Evolutionary conservation across 176 grass and related monocot species (phyloP).

Genomic region (Cymbopogon citratus): DNA sequence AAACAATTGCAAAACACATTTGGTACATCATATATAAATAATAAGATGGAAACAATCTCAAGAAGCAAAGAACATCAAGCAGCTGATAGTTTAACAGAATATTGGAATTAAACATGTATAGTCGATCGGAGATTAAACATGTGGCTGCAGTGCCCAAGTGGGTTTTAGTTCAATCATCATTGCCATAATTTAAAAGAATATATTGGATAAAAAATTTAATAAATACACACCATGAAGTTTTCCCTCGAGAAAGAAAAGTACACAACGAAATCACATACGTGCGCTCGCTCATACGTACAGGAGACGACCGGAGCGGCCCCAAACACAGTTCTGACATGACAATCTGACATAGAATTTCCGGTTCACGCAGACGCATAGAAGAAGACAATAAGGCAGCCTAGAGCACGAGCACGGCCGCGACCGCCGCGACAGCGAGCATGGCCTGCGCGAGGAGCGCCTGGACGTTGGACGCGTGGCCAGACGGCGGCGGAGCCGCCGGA

Average conservation of each 20-base stretch:
- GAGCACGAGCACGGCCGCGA: constrained; percentile 21
- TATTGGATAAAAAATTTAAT: background rate
- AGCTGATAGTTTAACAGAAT: too few species aligned
- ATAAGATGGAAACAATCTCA: background rate
- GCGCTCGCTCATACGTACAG: background rate
- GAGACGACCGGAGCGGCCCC: too few species aligned
- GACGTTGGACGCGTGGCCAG: too few species aligned
- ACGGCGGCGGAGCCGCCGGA: too few species aligned
- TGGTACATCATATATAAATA: background rate
- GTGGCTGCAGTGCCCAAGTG: background rate
- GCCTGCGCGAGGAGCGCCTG: too few species aligned
- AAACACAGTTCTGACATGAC: background rate
- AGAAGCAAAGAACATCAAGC: background rate
- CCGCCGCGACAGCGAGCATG: background rate
- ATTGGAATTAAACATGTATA: too few species aligned
- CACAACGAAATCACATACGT: background rate
- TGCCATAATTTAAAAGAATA: background rate
- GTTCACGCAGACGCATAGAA: background rate
- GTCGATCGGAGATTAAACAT: background rate
- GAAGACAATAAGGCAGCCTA: background rate
- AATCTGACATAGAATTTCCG: background rate
- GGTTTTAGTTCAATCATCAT: background rate
- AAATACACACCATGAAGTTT: background rate
- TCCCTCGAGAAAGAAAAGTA: background rate
- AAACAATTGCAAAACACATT: background rate